Conservation (phyloP, 73 alveolate species). For the Tetrahymena malaccensis region DNA sequence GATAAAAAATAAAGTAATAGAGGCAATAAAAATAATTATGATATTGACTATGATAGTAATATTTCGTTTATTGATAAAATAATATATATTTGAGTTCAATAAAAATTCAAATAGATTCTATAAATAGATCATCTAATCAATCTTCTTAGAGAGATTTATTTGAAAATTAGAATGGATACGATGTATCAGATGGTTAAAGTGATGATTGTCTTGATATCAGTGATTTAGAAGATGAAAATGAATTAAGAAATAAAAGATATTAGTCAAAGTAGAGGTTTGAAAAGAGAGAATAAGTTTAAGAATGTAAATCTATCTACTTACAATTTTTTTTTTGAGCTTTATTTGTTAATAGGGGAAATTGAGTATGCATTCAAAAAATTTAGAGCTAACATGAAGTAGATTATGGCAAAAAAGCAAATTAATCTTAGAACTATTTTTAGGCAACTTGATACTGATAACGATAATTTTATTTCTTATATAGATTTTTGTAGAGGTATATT, state of each 20-base stretch:
- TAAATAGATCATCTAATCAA: background rate
- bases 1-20: background rate
- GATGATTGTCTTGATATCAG: background rate
- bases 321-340: background rate
- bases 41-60: background rate
- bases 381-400: background rate
- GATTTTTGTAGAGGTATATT: background rate
- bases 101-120: background rate
- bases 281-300: background rate
- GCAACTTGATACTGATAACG: background rate
- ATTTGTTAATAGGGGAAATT: background rate
- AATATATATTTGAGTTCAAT: background rate
- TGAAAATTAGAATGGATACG: background rate
- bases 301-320: background rate
- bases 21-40: background rate
- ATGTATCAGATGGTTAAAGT: background rate
- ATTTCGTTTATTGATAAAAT: background rate
- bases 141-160: background rate
- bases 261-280: background rate
- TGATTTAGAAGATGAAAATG: background rate
- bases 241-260: background rate
- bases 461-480: background rate
- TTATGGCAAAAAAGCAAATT: background rate
- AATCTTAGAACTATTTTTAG: background rate
- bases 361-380: background rate